Base-by-base conservation (phyloP, 129 eudicot genomes). In the Logfia minima region DNA sequence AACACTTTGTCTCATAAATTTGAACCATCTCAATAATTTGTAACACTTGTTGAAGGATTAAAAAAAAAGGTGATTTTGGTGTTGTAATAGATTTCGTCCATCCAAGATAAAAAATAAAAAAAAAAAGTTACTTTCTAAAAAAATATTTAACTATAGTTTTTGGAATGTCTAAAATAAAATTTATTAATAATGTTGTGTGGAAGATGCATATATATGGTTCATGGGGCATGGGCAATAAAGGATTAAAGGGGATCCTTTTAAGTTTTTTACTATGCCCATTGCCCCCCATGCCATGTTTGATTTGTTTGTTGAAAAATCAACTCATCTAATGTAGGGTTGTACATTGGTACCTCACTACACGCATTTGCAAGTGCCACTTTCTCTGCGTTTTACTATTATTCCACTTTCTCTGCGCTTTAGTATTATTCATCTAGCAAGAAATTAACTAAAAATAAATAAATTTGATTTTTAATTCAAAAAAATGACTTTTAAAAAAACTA, bases 191-290 rank as follows among this genome's bases (percentile, higher is more conserved):
- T 79, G 78, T 71, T 79, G 82, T 21, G 77, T 79, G 64, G 65
- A 78, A 71, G 66, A 71, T 69, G 76, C 51, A 37, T 37, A 37
- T 37, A 37, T 37, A 65, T 67, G 58, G 26, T 72, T 41, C 83
- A 79, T 79, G 59, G 83, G 83, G 72, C 83, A 71, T 79, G 83
- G 78, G 83, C 83, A 79, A 53, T 61, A 79, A 61, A 79, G 51
- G 52, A 79, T 37, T 61, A 79, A 61, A 79, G 51, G 52, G 64
- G 65, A 26, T 63, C 6, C 22, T 60, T 68, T 62, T 71, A 17
- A 7, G 58, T 28, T 37, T 72, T 39, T 11, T 62, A 71, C 35
- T 11, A 71, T 62, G 2, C 68, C 65, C 70, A 29, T 63, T 62
- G 2, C 60, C 71, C 70, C 48, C 71, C 34, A 75, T 63, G 29